A percentile compares a stretch with the other conserved stretches of the same genome.
Evolutionary conservation across 192 early-diverging fungal genomes (phyloP).

Genomic region (Obelidium mucronatum): DNA sequence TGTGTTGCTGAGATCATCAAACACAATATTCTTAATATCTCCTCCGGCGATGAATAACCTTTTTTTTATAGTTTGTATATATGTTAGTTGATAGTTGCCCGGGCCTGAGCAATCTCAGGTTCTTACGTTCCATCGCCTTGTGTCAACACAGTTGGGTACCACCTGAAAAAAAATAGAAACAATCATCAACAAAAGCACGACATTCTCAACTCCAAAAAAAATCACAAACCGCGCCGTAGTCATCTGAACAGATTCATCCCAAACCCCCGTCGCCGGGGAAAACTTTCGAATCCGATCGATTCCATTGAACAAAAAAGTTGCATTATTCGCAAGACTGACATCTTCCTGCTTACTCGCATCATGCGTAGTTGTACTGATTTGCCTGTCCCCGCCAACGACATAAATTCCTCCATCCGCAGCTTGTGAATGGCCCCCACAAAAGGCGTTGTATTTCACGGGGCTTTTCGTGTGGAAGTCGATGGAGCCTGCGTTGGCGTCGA

Average conservation of each 20-base stretch:
- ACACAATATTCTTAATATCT: slow-evolving; percentile 36
- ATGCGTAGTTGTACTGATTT: background rate
- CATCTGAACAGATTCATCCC: slow-evolving; percentile 37
- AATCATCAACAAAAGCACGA: too few relatives aligned
- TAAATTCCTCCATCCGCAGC: slow-evolving; percentile 46
- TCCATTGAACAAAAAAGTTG: slow-evolving; percentile 36
- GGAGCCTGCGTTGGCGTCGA: background rate
- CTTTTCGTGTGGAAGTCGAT: background rate
- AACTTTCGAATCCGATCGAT: slow-evolving; percentile 29
- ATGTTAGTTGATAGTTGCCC: background rate
- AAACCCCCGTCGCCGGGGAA: background rate
- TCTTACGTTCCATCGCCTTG: slow-evolving; percentile 8
- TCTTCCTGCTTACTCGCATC: background rate
- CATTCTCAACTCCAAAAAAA: background rate
- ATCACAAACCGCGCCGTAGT: background rate
- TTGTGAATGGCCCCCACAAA: slow-evolving; percentile 43
- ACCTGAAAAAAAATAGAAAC: background rate
- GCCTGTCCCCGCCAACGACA: slow-evolving; percentile 50
- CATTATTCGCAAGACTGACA: background rate
- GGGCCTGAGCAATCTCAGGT: background rate
- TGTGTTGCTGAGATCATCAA: slow-evolving; percentile 25
- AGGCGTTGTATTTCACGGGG: slow-evolving; percentile 21
- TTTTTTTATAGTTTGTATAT: background rate
- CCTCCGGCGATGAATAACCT: slow-evolving; percentile 35
- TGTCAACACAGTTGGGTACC: slow-evolving; percentile 31